Conservation (phyloP, 1,284 basidiomycete species). For the Marasmius oreades region DNA sequence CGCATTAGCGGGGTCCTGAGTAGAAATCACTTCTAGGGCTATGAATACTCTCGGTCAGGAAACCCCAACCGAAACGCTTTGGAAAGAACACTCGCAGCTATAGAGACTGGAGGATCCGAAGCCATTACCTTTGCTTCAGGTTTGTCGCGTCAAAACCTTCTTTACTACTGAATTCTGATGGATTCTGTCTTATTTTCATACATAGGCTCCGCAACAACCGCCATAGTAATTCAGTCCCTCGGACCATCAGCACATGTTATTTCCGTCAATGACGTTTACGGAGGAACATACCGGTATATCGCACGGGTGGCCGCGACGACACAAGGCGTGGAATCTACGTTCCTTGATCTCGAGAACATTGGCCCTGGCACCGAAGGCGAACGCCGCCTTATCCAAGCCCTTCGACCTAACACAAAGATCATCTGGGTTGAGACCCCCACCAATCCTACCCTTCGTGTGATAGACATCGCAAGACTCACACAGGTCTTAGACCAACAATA, state of each 20-base stretch:
- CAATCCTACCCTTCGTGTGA: slow-evolving; percentile 89
- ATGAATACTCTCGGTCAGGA: slow-evolving; percentile 86
- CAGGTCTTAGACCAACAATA: slow-evolving; percentile 57
- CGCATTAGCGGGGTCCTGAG: neutral
- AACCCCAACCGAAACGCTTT: slow-evolving; percentile 88
- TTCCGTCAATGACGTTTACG: slow-evolving; percentile 90
- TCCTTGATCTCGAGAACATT: slow-evolving; percentile 78
- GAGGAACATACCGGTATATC: slow-evolving; percentile 89
- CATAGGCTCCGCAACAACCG: slow-evolving; percentile 74
- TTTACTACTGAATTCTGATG: neutral
- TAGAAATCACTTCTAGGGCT: slow-evolving; percentile 48
- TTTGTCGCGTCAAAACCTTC: neutral
- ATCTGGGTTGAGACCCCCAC: slow-evolving; percentile 97
- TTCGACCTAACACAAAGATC: slow-evolving; percentile 85
- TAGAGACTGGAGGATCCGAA: slow-evolving; percentile 71
- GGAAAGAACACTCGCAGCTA: slow-evolving; percentile 68
- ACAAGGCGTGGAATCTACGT: slow-evolving; percentile 76
- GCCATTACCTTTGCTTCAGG: slow-evolving; percentile 82
- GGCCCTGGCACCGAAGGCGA: slow-evolving; percentile 43
- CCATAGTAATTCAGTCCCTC: slow-evolving; percentile 77
- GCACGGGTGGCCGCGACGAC: slow-evolving; percentile 70
- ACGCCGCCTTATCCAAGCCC: slow-evolving; percentile 51
- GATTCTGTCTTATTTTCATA: neutral
- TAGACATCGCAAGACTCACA: slow-evolving; percentile 58
- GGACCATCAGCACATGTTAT: slow-evolving; percentile 79